A percentile compares a stretch with the other conserved stretches of the same genome.
Conservation (phyloP, 345 rosid species). For the Pugionium cornutum region DNA sequence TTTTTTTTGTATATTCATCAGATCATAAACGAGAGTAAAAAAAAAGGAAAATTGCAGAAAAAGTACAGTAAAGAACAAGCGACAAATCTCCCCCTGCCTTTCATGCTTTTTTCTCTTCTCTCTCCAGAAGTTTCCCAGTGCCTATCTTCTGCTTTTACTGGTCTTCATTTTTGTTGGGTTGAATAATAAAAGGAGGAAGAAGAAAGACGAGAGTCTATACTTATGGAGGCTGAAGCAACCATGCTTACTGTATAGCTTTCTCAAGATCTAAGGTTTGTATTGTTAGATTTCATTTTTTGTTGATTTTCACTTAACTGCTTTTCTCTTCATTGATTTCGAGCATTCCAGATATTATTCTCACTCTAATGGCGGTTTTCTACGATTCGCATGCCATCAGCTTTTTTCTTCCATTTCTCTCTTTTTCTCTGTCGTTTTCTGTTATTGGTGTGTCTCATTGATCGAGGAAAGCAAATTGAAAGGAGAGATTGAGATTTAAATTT, state of each 20-base stretch:
- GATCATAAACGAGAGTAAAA: constrained; percentile 32
- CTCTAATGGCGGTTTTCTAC: background rate
- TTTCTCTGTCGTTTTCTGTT: constrained; percentile 36
- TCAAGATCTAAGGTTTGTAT: constrained; percentile 28
- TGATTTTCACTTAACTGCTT: background rate
- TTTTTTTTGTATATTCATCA: constrained; percentile 43
- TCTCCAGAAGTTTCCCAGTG: constrained; percentile 28
- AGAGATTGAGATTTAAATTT: background rate
- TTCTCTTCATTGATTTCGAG: background rate
- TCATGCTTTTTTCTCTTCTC: constrained; percentile 8
- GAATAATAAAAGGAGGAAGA: constrained; percentile 20
- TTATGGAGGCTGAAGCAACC: constrained; percentile 3
- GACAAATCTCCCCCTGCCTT: background rate
- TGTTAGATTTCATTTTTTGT: background rate
- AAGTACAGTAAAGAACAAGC: constrained; percentile 24
- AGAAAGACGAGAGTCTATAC: background rate
- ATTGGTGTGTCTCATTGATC: constrained; percentile 36
- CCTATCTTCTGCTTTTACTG: constrained; percentile 34
- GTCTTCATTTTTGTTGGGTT: background rate
- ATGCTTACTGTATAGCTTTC: background rate
- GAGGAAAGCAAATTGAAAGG: background rate
- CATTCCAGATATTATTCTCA: background rate
- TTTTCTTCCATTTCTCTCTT: background rate
- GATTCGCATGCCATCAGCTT: constrained; percentile 21
- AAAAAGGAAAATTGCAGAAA: constrained; percentile 20